phyloP scores from a whole-genome alignment of 2,329 filamentous ascomycete genomes.

The Teratosphaeria nubilosa region DNA sequence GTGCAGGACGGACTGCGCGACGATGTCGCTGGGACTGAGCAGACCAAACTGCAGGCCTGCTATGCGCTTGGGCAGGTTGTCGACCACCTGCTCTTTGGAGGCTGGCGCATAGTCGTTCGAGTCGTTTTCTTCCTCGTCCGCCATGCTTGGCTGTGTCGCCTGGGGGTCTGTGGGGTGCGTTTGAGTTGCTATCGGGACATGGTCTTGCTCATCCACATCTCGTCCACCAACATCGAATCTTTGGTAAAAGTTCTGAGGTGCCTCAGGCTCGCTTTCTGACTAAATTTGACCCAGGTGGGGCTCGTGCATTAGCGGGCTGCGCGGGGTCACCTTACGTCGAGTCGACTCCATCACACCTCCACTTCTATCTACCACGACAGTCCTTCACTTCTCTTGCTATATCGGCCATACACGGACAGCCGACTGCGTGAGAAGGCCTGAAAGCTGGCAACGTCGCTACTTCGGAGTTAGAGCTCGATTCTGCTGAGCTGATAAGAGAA shows the following conservation, averaged over 20 bases:
- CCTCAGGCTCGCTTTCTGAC: neutral
- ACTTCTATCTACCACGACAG: neutral
- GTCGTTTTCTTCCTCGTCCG: slow-evolving; percentile 8
- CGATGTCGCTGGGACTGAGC: slow-evolving; percentile 76
- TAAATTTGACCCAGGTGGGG: neutral
- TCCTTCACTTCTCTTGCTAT: neutral
- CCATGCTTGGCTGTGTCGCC: neutral
- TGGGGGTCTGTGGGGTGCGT: neutral
- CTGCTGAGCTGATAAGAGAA: neutral
- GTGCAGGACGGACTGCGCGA: slow-evolving; percentile 88
- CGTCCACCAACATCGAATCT: neutral
- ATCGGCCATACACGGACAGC: neutral
- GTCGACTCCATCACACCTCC: neutral
- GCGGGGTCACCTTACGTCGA: neutral
- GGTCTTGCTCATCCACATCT: neutral
- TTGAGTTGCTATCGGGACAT: neutral
- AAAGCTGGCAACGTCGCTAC: neutral
- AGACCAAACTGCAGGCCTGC: slow-evolving; percentile 91
- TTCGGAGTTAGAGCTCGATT: neutral
- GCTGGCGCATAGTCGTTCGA: slow-evolving; percentile 8
- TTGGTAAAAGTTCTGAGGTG: neutral
- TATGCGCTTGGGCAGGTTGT: slow-evolving; percentile 82
- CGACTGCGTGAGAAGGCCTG: neutral
- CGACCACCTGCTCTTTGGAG: slow-evolving; percentile 76
- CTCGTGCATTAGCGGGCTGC: neutral